Evolutionary conservation across 2,329 filamentous ascomycete genomes (phyloP).

Genomic region (Colletotrichum gloeosporioides): DNA sequence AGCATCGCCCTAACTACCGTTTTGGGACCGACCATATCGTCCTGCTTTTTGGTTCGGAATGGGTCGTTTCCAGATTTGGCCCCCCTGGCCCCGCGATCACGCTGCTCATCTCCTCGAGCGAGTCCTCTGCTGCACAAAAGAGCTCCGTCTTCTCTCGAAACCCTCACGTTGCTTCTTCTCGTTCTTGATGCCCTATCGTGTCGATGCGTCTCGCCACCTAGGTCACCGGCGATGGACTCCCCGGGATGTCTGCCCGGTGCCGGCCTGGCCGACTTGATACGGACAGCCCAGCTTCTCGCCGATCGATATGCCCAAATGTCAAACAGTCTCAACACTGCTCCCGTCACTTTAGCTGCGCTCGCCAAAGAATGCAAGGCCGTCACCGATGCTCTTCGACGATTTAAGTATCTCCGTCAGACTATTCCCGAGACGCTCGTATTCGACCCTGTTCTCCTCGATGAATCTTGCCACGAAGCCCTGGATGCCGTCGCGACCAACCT

Average conservation of each 20-base stretch:
- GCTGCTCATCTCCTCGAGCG: background rate
- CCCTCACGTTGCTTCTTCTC: background rate
- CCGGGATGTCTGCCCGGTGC: constrained; percentile 20
- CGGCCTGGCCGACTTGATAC: constrained; percentile 11
- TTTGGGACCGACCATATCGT: background rate
- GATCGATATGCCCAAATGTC: background rate
- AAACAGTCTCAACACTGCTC: constrained; percentile 24
- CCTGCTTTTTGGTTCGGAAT: background rate
- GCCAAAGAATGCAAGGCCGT: constrained; percentile 22
- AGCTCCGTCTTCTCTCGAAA: background rate
- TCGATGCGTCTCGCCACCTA: constrained; percentile 10
- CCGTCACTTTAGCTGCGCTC: constrained; percentile 23
- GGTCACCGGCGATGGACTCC: constrained; percentile 18
- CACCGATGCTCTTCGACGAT: constrained; percentile 12
- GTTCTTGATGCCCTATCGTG: background rate
- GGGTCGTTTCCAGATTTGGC: constrained; percentile 1
- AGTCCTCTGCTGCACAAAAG: constrained; percentile 1
- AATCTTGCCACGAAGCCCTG: constrained; percentile 14
- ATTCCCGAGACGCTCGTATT: constrained; percentile 3
- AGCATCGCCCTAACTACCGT: constrained; percentile 11
- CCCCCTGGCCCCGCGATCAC: constrained; percentile 4
- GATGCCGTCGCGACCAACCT: constrained; percentile 6
- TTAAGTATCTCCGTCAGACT: constrained; percentile 3
- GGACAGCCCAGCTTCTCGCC: constrained; percentile 5
- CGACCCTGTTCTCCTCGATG: constrained; percentile 6